Evolutionary conservation across 257 asterid genomes (phyloP), one percentile per base, ranked within the genome.

Genomic region (Salvia hispanica): DNA sequence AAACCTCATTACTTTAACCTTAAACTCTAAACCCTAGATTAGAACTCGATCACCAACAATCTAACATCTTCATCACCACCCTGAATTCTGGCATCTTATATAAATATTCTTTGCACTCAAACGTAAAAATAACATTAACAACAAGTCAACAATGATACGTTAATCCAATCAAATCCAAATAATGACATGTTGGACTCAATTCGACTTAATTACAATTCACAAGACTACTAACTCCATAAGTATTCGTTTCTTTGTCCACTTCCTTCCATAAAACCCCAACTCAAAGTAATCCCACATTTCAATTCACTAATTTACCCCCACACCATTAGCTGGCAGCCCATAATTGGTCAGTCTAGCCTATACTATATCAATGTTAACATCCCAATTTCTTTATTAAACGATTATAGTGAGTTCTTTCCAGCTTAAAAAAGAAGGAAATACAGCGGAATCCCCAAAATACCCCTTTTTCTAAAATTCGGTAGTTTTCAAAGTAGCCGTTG

Each of bases 401-500:
- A 18, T 55, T 64, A 64, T 37, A 34, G 6, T 9, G 31, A 18
- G 37, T 58, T 65, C 82, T 74, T 80, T 81, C 73, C 81, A 73
- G n/a, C n/a, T n/a, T n/a, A n/a, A n/a, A n/a, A n/a, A n/a, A n/a
- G n/a, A n/a, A n/a, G n/a, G n/a, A n/a, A n/a, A n/a, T n/a, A n/a
- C n/a, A n/a, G n/a, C n/a, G n/a, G n/a, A n/a, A n/a, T n/a, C 70
- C 72, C 75, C 58, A 48, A 65, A 37, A 37, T 33, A 43, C 57
- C 40, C 61, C 50, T 52, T 76, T 70, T 66, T 18, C 1, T 34
- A 34, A 40, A 58, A 58, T 67, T 70, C 43, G 84, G 70, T 64
- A 50, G 70, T 72, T 67, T 62, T 83, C 95, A 84, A 82, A 83
- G 78, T 80, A 86, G 86, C 96, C 96, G 96, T 89, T 89, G 65